A percentile compares a stretch with the other conserved stretches of the same genome.
Conservation (phyloP, 371 early-diverging fungal species). For the Haplosporangium sp. region DNA sequence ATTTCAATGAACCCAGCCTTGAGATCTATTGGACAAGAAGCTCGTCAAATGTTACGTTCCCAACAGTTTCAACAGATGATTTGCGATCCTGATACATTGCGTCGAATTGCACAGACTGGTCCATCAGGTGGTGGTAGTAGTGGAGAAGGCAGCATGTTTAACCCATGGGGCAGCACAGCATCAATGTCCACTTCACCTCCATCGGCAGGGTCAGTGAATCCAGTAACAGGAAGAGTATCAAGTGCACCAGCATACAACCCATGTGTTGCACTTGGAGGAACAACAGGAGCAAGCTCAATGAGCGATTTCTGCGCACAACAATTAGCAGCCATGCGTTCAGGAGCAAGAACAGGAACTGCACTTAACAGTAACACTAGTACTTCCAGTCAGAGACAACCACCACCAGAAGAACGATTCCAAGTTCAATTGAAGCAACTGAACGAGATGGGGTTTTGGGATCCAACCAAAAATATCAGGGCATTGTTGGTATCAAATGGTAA, state of each 20-base stretch:
- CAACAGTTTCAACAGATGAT: constrained; percentile 88
- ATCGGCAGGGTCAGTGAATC: constrained; percentile 13
- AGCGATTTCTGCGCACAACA: constrained; percentile 45
- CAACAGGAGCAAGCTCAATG: constrained; percentile 34
- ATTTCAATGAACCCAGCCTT: constrained; percentile 85
- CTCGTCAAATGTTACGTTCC: constrained; percentile 79
- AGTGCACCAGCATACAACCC: constrained; percentile 59
- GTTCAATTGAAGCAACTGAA: constrained; percentile 92
- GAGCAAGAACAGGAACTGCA: constrained; percentile 43
- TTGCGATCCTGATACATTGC: constrained; percentile 85
- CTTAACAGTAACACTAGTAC: not conserved
- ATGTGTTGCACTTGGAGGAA: constrained; percentile 59
- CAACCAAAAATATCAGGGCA: constrained; percentile 90
- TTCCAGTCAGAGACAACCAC: not conserved
- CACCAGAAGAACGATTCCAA: constrained; percentile 69
- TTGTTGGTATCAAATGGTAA: constrained; percentile 89
- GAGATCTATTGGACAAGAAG: constrained; percentile 83
- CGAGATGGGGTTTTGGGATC: constrained; percentile 98
- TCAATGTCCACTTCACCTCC: constrained; percentile 22
- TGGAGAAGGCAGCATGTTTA: constrained; percentile 60
- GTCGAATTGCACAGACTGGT: constrained; percentile 80
- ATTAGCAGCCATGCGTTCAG: constrained; percentile 22
- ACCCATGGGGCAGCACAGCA: constrained; percentile 44
- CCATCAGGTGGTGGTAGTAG: constrained; percentile 62
- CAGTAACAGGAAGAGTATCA: constrained; percentile 26